Base-by-base conservation (phyloP, 2,329 filamentous ascomycete species). In the Paecilomyces variotii region DNA sequence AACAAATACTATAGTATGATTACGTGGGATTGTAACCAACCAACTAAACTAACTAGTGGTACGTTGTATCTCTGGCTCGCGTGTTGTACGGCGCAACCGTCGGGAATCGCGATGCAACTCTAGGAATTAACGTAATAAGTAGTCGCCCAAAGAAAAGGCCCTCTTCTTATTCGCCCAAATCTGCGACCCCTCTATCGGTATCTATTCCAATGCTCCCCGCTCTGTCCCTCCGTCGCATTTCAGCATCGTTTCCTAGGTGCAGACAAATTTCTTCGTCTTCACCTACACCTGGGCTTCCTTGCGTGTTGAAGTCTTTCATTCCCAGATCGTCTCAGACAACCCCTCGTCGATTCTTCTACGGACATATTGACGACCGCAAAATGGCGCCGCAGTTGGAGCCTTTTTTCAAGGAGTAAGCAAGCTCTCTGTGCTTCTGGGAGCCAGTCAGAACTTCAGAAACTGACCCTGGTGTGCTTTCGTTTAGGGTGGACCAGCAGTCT, bases 381-480 rank as follows among this genome's bases (percentile, higher is more conserved):
- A 96, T 97, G 90, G 90, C 91, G 59, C 90, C 91, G 61, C 85
- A 95, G 75, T 86, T 99, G 67, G 90, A 97, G 75, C 83, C 87
- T 63, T 97, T 89, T 82, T 97, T 97, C 82, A 87, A 90, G 78
- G 87, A 96, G 83, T 81, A 67, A 61, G 77, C 70, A 49, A 51
- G 14, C 27, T 58, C 11, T 45, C 12, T 52, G 14, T 45, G 7
- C 50, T 56, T 53, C 19, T 49, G 28, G 26, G 12, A 27, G 34
- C 27, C 24, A 7, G 6, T 45, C 19, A 28, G 30, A 24, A 51
- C 24, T 35, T 55, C 35, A 32, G 27, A 26, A 51, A 56, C 32
- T 59, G 49, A 57, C 56, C 61, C 5, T 24, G 63, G 35, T 25
- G 7, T 19, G 19, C 56, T 45, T 61, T 35, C 45, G 19, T 55